Base-by-base conservation (phyloP, 129 eudicot species). In the Tagetes patula region DNA sequence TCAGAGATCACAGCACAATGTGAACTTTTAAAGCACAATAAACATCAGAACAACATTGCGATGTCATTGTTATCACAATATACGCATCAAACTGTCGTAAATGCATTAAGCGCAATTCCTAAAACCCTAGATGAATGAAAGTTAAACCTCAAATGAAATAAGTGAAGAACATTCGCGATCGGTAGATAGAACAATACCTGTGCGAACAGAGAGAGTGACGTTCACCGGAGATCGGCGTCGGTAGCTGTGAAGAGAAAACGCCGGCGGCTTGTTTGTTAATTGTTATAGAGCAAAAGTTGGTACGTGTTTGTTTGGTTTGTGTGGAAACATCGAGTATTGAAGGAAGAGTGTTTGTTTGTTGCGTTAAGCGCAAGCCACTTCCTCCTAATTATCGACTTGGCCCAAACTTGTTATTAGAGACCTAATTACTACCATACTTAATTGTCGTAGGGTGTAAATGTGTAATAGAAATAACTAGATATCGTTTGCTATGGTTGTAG, bases 91-190 rank as follows among this genome's bases (percentile, higher is more conserved):
- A 33, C 39, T 36, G 2, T 4, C 62, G 32, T 20, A 38, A 60
- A 38, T 40, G 59, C 71, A n/a, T 56, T 31, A 34, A 11, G 37
- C 34, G 30, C 9, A 38, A 6, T 69, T 69, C 39, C 64, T 77
- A 70, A 61, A 70, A 77, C 81, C 76, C 76, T 77, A 69, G 65
- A 77, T 70, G 55, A 70, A 77, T 70, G 55, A 70, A 69, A 38
- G 81, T 48, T 68, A 69, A 69, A 70, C 76, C 76, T 77, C 65
- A 5, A 2, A 46, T 9, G 80, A 69, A 45, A 50, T 33, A 55
- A 67, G 13, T 9, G 40, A 14, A 45, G 43, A 45, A 27, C 68
- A 43, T 13, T 12, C 5, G 36, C 7, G 30, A 47, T 3, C 36
- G 32, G 55, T 38, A 30, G 60, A 32, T 14, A 37, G 52, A 54